Evolutionary conservation across 257 asterid species (phyloP), one percentile per base, ranked within the genome.

Genomic region (Craterostigma plantagineum): DNA sequence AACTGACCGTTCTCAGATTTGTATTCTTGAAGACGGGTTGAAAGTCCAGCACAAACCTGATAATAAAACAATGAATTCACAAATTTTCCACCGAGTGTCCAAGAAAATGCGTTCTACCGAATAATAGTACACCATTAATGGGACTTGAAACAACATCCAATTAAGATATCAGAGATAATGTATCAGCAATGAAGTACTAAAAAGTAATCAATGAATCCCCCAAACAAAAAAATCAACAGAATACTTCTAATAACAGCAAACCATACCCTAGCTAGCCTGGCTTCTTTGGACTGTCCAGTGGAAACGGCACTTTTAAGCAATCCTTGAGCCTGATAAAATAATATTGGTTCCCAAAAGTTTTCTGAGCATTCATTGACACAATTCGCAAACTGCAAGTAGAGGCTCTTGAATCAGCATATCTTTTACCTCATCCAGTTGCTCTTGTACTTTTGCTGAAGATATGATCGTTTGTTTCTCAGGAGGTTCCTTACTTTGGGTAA

Each of bases 1-100:
- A 90, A 42, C 64, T 83, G 99, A 53, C 94, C 81, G 75, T 80
- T 90, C 79, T 90, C 96, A 57, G 94, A 90, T 73, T 90, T 90
- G 62, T 77, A 77, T 68, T 90, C 99, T 65, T 90, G 96, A 47
- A 90, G 79, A 54, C 99, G 99, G 43, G 94, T 72, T 51, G 99
- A 90, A 53, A 90, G 94, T 53, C 99, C 99, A 43, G 99, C 96
- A 64, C 99, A 90, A 57, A 90, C 91, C 96, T 90, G 76, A 53
- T 14, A 46, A 48, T 39, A n/a, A 44, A 43, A 6, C 30, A 23
- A 34, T 39, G 41, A 16, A 10, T 36, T 37, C 11, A 42, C 11
- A 56, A 33, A 57, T n/a, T n/a, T n/a, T 14, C 14, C 17, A 3
- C 16, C 3, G 3, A 15, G 4, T 10, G 16, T 8, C 13, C 10